Evolutionary conservation across 2,329 filamentous ascomycete species (phyloP).

Genomic region (Claviceps sp.): DNA sequence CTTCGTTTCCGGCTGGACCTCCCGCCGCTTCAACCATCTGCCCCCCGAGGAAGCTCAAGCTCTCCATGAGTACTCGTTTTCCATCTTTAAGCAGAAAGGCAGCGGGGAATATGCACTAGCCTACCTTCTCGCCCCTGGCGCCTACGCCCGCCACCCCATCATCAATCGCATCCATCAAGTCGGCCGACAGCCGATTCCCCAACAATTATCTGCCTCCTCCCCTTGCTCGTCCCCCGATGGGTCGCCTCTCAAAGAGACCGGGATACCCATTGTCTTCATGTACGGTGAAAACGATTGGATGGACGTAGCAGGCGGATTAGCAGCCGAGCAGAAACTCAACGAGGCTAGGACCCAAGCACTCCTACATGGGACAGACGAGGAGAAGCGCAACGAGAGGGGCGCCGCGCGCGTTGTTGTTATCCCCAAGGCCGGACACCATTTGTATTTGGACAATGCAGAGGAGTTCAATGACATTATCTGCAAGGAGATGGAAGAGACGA

Average conservation of each 20-base stretch:
- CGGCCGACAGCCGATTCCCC: constrained; percentile 51
- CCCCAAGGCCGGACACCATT: constrained; percentile 42
- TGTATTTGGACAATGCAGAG: constrained; percentile 46
- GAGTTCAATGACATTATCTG: constrained; percentile 41
- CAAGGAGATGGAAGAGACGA: constrained; percentile 40
- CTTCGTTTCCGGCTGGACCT: constrained; percentile 90
- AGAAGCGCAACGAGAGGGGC: constrained; percentile 61
- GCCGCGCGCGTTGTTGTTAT: constrained; percentile 73
- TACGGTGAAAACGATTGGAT: constrained; percentile 99
- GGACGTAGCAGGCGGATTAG: constrained; percentile 78
- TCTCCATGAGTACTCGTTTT: constrained; percentile 87
- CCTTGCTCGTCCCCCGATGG: not conserved
- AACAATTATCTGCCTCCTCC: constrained; percentile 11
- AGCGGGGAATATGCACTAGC: constrained; percentile 88
- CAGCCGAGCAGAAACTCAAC: constrained; percentile 66
- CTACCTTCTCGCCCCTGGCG: constrained; percentile 86
- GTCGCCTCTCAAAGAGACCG: constrained; percentile 35
- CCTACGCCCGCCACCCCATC: constrained; percentile 76
- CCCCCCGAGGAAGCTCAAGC: constrained; percentile 67
- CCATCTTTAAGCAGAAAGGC: constrained; percentile 81
- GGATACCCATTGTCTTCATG: constrained; percentile 79
- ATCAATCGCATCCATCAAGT: constrained; percentile 79
- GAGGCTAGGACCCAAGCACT: constrained; percentile 49
- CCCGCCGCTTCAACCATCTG: constrained; percentile 79
- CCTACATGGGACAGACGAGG: constrained; percentile 48